A percentile compares a stretch with the other conserved stretches of the same genome.
phyloP scores from a whole-genome alignment of 2,329 filamentous ascomycete genomes.

The Mycosphaerella sp. region DNA sequence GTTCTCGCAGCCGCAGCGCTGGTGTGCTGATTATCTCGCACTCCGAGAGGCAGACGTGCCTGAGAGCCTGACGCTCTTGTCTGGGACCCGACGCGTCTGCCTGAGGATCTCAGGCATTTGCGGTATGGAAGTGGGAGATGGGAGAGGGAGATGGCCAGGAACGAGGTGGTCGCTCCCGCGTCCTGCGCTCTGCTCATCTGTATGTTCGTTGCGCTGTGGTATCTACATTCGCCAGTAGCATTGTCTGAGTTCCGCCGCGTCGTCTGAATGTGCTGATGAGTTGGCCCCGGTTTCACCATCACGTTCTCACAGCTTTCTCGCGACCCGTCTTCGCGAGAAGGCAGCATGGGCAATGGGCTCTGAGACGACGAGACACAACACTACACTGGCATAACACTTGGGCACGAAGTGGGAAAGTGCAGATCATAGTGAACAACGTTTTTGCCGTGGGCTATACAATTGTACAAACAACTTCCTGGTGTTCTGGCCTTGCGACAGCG shows the following conservation, averaged over 20 bases:
- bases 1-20: slow-evolving; percentile 1
- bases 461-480: neutral
- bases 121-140: neutral
- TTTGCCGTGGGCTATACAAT: neutral
- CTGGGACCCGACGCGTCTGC: neutral
- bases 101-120: neutral
- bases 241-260: neutral
- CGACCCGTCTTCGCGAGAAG: too few species aligned
- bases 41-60: slow-evolving; percentile 1
- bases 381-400: too few species aligned
- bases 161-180: neutral
- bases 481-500: neutral
- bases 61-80: neutral
- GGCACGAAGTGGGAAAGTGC: too few species aligned
- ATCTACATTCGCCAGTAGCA: neutral
- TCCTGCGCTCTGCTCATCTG: too few species aligned
- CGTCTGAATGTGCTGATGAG: neutral
- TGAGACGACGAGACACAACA: too few species aligned
- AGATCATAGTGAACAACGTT: neutral
- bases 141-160: neutral
- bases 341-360: too few species aligned
- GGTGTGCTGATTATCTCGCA: slow-evolving; percentile 11
- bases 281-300: too few species aligned
- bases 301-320: too few species aligned
- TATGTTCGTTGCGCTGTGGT: neutral